These are phyloP conservation scores for Suillus spraguei DNA, from an alignment of 768 basidiomycete species.

Conservation along the genomic window DNA sequence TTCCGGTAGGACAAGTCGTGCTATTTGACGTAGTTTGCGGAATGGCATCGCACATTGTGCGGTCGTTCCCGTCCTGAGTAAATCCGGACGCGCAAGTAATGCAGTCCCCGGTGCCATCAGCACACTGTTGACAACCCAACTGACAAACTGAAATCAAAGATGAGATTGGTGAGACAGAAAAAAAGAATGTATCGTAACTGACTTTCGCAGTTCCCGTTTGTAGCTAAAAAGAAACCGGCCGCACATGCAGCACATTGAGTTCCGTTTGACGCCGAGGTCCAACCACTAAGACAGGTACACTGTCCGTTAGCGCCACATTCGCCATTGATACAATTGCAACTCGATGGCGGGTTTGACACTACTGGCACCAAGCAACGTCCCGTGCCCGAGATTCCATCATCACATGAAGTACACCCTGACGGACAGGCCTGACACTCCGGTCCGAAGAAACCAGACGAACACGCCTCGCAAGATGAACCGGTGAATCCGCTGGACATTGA, in stretches of 20 bases:
- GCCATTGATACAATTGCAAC: slow-evolving; percentile 85
- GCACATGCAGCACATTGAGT: slow-evolving; percentile 78
- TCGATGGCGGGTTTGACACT: slow-evolving; percentile 54
- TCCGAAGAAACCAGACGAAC: slow-evolving; percentile 76
- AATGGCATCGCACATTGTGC: slow-evolving; percentile 62
- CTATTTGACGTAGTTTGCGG: slow-evolving; percentile 54
- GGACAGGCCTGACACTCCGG: slow-evolving; percentile 72
- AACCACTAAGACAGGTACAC: slow-evolving; percentile 79
- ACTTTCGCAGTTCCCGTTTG: slow-evolving; percentile 76
- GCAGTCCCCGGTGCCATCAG: slow-evolving; percentile 69
- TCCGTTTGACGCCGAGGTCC: slow-evolving; percentile 69
- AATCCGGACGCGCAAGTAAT: slow-evolving; percentile 71
- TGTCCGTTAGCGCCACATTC: slow-evolving; percentile 67
- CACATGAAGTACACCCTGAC: slow-evolving; percentile 66
- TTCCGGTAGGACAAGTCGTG: slow-evolving; percentile 62
- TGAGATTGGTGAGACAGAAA: slow-evolving; percentile 4
- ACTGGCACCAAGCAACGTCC: slow-evolving; percentile 66
- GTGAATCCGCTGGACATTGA: slow-evolving; percentile 74
- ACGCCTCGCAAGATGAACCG: slow-evolving; percentile 80
- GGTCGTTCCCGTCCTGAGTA: slow-evolving; percentile 65
- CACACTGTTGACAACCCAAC: slow-evolving; percentile 72
- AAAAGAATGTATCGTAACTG: slow-evolving; percentile 21
- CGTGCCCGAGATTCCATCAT: slow-evolving; percentile 77
- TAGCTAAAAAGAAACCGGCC: slow-evolving; percentile 71
- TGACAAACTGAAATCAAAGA: slow-evolving; percentile 56